Evolutionary conservation across 345 rosid genomes (phyloP), one percentile per base, ranked within the genome.

Genomic region (Isatis tinctoria): DNA sequence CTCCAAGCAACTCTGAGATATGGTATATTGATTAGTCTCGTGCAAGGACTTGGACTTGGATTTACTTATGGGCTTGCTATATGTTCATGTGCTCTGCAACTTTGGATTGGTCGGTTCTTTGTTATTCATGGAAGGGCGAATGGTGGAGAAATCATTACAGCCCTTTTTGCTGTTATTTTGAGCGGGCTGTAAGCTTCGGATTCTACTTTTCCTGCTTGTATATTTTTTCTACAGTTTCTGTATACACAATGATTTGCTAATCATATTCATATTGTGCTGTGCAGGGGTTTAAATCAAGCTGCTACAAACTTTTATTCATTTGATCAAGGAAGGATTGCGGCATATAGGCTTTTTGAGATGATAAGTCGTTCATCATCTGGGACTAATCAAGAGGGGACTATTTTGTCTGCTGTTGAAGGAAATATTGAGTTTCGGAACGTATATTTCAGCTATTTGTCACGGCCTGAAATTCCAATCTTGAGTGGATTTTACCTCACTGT

Each of bases 41-140:
- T 95, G 80, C 99, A 95, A 95, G 99, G 99, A 71, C 97, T 95
- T 78, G 99, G 99, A 57, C 97, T 95, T 74, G 99, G 99, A 66
- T 92, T 95, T 82, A 95, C 99, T 3, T 95, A 95, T 85, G 99
- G 99, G 41, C 99, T 95, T 77, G 99, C 99, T 24, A 92, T 95
- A 76, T 95, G 99, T 78, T 95, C 99, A 73, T 95, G 99, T 83
- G 97, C 99, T 80, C 73, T 95, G 69, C 97, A 95, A 81, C 93
- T 95, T 60, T 95, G 97, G 96, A 90, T 92, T 82, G 99, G 99
- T 77, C 90, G 92, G 78, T 83, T 95, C 84, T 83, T 92, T 78
- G 91, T 95, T 65, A 76, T 73, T 8, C 70, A 80, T 65, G 14
- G 49, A 53, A 86, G 70, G 68, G 97, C 93, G 76, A 88, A 81